Conservation (phyloP, 805 yeast genomes). For the Cyberlindnera suaveolens region DNA sequence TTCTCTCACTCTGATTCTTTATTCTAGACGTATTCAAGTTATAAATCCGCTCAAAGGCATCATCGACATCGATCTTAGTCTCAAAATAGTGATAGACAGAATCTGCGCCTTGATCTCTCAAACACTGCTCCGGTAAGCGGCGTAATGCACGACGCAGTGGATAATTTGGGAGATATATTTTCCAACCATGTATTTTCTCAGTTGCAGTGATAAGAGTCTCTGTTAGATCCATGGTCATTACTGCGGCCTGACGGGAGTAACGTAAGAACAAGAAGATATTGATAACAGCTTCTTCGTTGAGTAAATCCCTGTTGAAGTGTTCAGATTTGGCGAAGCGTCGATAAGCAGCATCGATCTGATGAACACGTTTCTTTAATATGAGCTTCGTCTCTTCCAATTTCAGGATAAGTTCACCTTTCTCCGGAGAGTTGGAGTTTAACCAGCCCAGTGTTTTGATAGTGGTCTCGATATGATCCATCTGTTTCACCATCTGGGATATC, state of each 20-base stretch:
- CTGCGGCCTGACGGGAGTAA: constrained; percentile 36
- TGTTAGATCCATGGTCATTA: constrained; percentile 25
- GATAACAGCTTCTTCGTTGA: constrained; percentile 30
- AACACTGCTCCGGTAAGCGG: constrained; percentile 35
- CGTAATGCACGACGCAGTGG: constrained; percentile 35
- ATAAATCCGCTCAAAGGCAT: constrained; percentile 38
- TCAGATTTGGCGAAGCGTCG: constrained; percentile 30
- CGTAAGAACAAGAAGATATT: constrained; percentile 35
- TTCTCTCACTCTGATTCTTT: constrained; percentile 7
- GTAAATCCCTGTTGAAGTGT: constrained; percentile 29
- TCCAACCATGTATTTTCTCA: constrained; percentile 25
- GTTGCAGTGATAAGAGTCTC: constrained; percentile 6
- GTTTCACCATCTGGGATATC: constrained; percentile 27
- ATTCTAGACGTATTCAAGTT: constrained; percentile 37
- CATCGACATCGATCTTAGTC: constrained; percentile 38
- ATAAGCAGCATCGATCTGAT: constrained; percentile 29
- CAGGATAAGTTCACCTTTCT: background rate
- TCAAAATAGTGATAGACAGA: constrained; percentile 37
- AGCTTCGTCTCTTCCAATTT: constrained; percentile 12
- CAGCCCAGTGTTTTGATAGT: background rate
- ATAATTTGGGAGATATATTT: constrained; percentile 31
- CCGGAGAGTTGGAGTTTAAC: background rate
- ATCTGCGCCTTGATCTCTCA: constrained; percentile 42
- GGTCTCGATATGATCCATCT: constrained; percentile 21
- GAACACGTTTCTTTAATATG: constrained; percentile 25